Base-by-base conservation (phyloP, 2,329 filamentous ascomycete genomes). In the Aureobasidium zeae region DNA sequence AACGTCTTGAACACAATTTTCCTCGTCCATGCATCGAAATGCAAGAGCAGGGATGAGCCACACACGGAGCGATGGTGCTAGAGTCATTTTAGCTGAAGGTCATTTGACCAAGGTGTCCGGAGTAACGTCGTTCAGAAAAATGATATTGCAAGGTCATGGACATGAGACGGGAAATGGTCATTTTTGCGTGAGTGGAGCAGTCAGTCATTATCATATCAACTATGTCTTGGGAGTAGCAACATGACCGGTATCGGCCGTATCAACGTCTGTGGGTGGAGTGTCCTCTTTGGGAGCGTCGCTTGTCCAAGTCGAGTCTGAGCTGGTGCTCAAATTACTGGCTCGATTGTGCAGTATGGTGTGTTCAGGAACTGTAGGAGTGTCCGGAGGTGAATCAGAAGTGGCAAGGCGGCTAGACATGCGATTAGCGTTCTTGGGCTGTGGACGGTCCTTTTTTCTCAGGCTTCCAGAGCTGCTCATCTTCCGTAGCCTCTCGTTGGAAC, bases 251-350 rank as follows among this genome's bases (percentile, higher is more conserved):
- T 34, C 39, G 10, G 39, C 8, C 39, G 22, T 26, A 15, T 49
- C 45, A 15, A 49, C 45, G 21, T 49, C 48, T 17, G 48, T 47
- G 3, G 48, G 48, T 11, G 48, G 48, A 9, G 48, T 49, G 13
- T 49, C 45, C 33, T 49, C 46, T 37, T 49, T 44, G 11, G 30
- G 44, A 12, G 46, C 45, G 17, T 49, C 48, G 20, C 30, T 49
- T 15, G 44, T 46, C 39, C 39, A 43, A 2, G 39, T 43, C 4
- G 45, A 49, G n/a, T 22, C 31, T 9, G 45, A 49, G 24, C 30
- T 35, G 13, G 44, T 42, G 28, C 48, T 48, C 31, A 49, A 19
- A 25, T 45, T 49, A 37, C 48, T 49, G 7, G 48, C 30, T n/a
- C 48, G 35, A 12, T 49, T 49, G 13, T 41, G 31, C 24, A 47